phyloP scores from a whole-genome alignment of 2,329 filamentous ascomycete species.

The Trichoderma breve region DNA sequence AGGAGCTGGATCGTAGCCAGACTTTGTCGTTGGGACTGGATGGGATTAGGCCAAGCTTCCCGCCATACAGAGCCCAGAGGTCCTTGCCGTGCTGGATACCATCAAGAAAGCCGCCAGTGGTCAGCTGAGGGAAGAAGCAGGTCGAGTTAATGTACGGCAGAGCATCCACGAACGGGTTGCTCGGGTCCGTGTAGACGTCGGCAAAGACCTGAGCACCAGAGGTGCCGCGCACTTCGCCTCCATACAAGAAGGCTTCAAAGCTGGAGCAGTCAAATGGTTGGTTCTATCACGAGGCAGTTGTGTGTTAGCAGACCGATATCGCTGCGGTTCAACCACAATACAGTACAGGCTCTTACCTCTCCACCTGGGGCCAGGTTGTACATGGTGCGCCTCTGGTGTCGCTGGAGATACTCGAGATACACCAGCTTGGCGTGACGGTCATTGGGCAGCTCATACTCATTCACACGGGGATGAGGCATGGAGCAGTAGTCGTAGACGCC shows the following conservation, averaged over 20 bases:
- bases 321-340: no score
- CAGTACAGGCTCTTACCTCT: not conserved
- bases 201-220: not conserved
- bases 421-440: conserved; percentile 13
- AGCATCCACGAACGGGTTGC: conserved; percentile 10
- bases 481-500: conserved; percentile 16
- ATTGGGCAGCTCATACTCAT: conserved; percentile 10
- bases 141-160: conserved; percentile 16
- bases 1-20: conserved; percentile 11
- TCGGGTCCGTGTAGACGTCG: conserved; percentile 7
- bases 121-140: conserved; percentile 15
- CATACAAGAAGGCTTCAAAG: conserved; percentile 7
- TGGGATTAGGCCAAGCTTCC: conserved; percentile 8
- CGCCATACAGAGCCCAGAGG: conserved; percentile 7
- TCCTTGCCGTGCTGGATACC: conserved; percentile 17
- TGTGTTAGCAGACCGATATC: not conserved
- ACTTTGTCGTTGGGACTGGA: not conserved
- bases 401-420: conserved; percentile 13
- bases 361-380: conserved; percentile 12
- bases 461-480: conserved; percentile 9
- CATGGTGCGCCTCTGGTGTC: conserved; percentile 16
- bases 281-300: not conserved
- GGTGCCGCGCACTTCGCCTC: not conserved
- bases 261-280: conserved; percentile 16
- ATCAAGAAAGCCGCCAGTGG: conserved; percentile 3